phyloP scores from a whole-genome alignment of 805 yeast genomes.

The Yarrowia sp. region DNA sequence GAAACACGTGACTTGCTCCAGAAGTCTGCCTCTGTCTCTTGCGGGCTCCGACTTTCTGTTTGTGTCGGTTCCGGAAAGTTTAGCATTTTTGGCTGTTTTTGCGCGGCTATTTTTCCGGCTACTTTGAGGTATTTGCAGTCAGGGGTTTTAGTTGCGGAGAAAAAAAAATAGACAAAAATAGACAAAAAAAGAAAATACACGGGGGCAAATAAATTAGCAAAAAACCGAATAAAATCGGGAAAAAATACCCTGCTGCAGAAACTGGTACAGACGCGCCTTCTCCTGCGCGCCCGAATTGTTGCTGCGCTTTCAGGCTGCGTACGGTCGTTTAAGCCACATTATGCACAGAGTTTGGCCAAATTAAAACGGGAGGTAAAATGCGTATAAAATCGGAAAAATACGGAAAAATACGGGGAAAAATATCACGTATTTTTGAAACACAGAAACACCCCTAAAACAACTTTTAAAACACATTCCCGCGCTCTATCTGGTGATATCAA shows the following conservation, averaged over 20 bases:
- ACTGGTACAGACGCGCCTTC: not conserved
- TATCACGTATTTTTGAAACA: too few relatives aligned
- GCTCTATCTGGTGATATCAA: too few relatives aligned
- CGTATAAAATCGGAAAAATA: not conserved
- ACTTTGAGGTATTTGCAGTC: not conserved
- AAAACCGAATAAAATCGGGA: not conserved
- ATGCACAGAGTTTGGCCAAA: too few relatives aligned
- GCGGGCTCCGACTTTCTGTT: too few relatives aligned
- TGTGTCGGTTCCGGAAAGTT: not conserved
- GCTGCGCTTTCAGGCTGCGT: not conserved
- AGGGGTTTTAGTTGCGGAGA: not conserved
- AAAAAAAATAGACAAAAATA: not conserved
- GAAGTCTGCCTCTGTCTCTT: not conserved
- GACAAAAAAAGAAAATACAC: not conserved
- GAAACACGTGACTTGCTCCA: slow-evolving; percentile 1
- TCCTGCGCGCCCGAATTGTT: not conserved
- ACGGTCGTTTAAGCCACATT: too few relatives aligned
- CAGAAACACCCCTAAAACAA: not conserved
- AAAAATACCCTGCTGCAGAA: not conserved
- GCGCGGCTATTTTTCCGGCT: not conserved
- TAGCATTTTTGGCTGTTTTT: not conserved
- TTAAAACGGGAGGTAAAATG: not conserved
- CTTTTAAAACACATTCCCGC: not conserved
- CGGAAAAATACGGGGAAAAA: not conserved
- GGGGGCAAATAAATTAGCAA: not conserved